phyloP scores from a whole-genome alignment of 2,329 filamentous ascomycete species.

The Fusarium sp. region DNA sequence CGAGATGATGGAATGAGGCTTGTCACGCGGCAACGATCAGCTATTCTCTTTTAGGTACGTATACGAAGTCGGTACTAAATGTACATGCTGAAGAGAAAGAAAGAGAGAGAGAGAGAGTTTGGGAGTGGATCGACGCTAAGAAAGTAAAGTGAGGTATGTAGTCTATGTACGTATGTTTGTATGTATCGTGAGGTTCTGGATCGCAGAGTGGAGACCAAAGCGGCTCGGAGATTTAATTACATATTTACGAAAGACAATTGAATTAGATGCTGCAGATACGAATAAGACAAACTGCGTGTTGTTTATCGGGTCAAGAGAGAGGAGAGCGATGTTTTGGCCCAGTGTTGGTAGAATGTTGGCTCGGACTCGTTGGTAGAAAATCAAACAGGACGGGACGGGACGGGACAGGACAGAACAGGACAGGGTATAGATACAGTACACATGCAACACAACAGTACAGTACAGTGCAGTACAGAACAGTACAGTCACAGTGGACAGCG shows the following conservation, averaged over 20 bases:
- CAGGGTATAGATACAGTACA: not conserved
- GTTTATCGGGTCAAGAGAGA: not conserved
- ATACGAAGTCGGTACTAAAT: not conserved
- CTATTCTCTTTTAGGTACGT: not conserved
- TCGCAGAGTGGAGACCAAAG: slow-evolving; percentile 19
- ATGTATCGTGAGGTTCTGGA: slow-evolving; percentile 6
- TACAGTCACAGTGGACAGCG: not conserved
- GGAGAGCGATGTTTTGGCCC: not conserved
- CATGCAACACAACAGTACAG: not conserved
- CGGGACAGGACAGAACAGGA: not conserved
- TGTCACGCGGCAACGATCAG: slow-evolving; percentile 9
- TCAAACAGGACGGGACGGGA: not conserved
- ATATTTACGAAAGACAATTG: not conserved
- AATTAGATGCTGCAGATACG: not conserved
- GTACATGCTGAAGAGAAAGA: not conserved
- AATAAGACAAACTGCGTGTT: not conserved
- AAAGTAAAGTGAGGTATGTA: not conserved
- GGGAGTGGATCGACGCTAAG: slow-evolving; percentile 24
- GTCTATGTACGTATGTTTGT: too few species aligned
- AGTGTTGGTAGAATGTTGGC: not conserved
- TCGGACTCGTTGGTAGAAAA: slow-evolving; percentile 10
- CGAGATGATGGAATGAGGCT: not conserved
- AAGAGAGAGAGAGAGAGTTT: not conserved
- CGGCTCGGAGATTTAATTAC: slow-evolving; percentile 17
- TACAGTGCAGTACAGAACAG: not conserved